Evolutionary conservation across 2,329 filamentous ascomycete species (phyloP), one percentile per base, ranked within the genome.

Genomic region (Sporothrix protearum): DNA sequence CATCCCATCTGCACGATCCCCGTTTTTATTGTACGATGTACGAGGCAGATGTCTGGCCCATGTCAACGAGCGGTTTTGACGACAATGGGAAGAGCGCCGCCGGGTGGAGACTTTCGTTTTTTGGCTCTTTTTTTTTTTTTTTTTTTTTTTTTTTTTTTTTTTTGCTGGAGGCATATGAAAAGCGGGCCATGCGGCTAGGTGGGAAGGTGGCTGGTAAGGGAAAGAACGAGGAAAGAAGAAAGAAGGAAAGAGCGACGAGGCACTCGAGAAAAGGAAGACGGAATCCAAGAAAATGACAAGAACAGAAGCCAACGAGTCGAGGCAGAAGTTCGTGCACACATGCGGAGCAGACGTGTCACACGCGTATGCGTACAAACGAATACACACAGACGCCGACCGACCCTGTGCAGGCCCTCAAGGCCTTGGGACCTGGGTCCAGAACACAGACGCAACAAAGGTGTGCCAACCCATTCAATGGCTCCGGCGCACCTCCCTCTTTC

Each of bases 51-150:
- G 39, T 49, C 25, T 39, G 53, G 2, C 55, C 59, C 42, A 66
- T 49, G 47, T 67, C 45, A 45, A 49, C 16, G 45, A 16, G 28
- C 42, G 45, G 45, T 49, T 25, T 67, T 22, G 45, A 51, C 42
- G 28, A 51, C 64, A 51, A 67, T 51, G 42, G 45, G 53, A 51
- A 67, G 64, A 67, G 64, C 64, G 45, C 64, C 64, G 45, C 64
- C 45, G 45, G 28, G 45, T 66, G 63, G 63, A 22, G 63, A 22
- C 25, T 49, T 33, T 8, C 22, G 33, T 8, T 49, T 47, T 49
- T 28, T 66, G 39, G 30, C 14, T 16, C 22, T 45, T 10, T 36
- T 12, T 25, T 42, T 66, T 42, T 16, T n/a, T n/a, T 49, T 33
- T 8, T 39, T 3, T 8, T 49, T 47, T 49, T 28, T 66, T 22